Evolutionary conservation across 805 yeast genomes (phyloP).

Genomic region (Phaffomyces thermotolerans): DNA sequence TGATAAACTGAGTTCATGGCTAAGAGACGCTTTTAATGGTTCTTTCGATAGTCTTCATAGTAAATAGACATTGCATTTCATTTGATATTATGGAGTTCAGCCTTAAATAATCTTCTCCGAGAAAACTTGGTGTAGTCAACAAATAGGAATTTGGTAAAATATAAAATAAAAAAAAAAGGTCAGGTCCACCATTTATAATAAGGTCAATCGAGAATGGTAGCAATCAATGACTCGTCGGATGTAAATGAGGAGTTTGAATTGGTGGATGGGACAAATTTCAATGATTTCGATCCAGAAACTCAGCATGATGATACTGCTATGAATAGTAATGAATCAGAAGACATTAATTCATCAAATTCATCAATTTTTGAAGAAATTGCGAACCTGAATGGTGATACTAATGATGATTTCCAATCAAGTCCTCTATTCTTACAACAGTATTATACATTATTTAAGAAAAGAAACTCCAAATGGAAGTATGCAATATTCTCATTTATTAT

Average conservation of each 20-base stretch:
- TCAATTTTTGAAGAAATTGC: constrained; percentile 6
- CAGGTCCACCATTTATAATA: neutral
- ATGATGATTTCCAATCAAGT: constrained; percentile 1
- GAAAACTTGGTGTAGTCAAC: no score
- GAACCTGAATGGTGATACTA: neutral
- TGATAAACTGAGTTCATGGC: constrained; percentile 62
- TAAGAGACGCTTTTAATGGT: constrained; percentile 52
- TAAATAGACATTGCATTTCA: constrained; percentile 1
- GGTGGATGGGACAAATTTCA: neutral
- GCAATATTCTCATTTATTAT: neutral
- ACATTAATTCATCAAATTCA: constrained; percentile 1
- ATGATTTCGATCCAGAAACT: neutral
- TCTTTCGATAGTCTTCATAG: constrained; percentile 27
- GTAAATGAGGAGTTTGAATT: neutral
- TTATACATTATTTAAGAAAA: neutral
- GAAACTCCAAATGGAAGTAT: neutral
- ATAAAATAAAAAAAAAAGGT: neutral
- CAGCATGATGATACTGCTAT: neutral
- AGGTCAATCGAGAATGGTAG: neutral
- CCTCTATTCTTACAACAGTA: constrained; percentile 2
- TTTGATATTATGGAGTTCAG: no score
- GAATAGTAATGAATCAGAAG: neutral
- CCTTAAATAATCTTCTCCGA: no score
- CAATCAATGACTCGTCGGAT: neutral
- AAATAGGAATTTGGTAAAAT: neutral